These are phyloP conservation scores for Ophiostoma himal-ulmi DNA, from an alignment of 2,329 filamentous ascomycete genomes.

Conservation along the genomic window DNA sequence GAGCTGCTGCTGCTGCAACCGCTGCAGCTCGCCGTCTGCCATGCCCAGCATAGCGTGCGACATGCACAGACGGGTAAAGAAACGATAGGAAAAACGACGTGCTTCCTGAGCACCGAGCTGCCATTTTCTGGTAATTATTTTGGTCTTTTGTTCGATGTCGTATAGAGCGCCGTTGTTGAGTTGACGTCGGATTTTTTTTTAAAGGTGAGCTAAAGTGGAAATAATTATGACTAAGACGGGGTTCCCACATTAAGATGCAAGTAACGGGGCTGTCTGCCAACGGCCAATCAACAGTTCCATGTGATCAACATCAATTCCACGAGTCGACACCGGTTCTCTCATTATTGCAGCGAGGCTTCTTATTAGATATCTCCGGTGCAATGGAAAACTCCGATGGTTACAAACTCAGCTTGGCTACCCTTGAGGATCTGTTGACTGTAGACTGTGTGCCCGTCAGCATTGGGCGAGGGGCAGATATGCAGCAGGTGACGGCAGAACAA, in stretches of 20 bases:
- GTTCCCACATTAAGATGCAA: conserved; percentile 10
- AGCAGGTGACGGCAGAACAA: not conserved
- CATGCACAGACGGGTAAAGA: conserved; percentile 42
- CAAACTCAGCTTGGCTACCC: not conserved
- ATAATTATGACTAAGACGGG: conserved; percentile 6
- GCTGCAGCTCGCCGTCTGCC: not conserved
- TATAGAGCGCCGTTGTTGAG: conserved; percentile 10
- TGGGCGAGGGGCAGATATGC: not conserved
- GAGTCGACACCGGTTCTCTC: not conserved
- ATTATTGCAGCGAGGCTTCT: not conserved
- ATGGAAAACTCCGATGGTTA: not conserved
- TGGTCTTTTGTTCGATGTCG: not conserved
- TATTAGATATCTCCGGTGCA: not conserved
- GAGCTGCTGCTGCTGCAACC: not conserved
- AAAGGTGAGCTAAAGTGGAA: not conserved
- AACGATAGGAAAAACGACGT: conserved; percentile 42
- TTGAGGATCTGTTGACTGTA: not conserved
- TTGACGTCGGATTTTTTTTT: conserved; percentile 20
- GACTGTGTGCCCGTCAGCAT: not conserved
- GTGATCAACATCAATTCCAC: not conserved
- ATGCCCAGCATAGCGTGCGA: conserved; percentile 13
- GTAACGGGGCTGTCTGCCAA: conserved; percentile 17
- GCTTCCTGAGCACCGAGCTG: conserved; percentile 37
- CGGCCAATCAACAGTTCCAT: not conserved
- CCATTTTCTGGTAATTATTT: conserved; percentile 32